Base-by-base conservation (phyloP, 2,329 filamentous ascomycete species). In the Triangularia verruculosa region DNA sequence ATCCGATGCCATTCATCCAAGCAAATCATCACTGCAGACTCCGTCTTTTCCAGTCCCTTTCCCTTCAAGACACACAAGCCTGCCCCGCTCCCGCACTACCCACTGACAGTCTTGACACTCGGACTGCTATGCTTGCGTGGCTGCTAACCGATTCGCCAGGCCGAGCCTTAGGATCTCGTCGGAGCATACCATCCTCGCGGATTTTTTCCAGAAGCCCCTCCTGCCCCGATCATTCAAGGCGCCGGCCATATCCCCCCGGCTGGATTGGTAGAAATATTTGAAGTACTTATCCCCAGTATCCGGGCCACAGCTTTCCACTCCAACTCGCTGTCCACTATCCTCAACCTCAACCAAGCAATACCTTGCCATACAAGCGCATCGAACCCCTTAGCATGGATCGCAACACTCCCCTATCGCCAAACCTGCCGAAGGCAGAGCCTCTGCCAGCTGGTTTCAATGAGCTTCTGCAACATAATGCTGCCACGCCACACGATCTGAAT, bases 391-490 rank as follows among this genome's bases (percentile, higher is more conserved):
- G 15, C 63, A 76, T 82, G 79, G 76, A 75, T 64, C 75, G 73
- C 61, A 72, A 72, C 60, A 71, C 74, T 53, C 77, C 80, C 34
- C 78, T 77, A 52, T 83, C 82, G 22, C 82, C 83, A 63, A 77
- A 79, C 61, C 78, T 78, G 20, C 79, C 78, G 69, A 73, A 55
- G 69, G 70, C 63, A 24, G 77, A 79, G 53, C 66, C 73, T 27
- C 73, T 79, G 25, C 76, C 78, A n/a, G 74, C 75, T 62, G 76
- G 77, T 43, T 76, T 81, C 63, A 75, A 78, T 56, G 77, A 81
- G 22, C 67, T 82, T 27, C 72, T 79, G 57, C 76, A 79, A 62
- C 78, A 82, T 67, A 82, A 82, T 70, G 70, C 74, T 47, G 70
- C 73, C 24, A 66, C 67, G 32, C 65, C 71, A 12, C 70, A 67